These are phyloP conservation scores for Fremontodendron californicum DNA, from an alignment of 345 rosid species.

Conservation along the genomic window DNA sequence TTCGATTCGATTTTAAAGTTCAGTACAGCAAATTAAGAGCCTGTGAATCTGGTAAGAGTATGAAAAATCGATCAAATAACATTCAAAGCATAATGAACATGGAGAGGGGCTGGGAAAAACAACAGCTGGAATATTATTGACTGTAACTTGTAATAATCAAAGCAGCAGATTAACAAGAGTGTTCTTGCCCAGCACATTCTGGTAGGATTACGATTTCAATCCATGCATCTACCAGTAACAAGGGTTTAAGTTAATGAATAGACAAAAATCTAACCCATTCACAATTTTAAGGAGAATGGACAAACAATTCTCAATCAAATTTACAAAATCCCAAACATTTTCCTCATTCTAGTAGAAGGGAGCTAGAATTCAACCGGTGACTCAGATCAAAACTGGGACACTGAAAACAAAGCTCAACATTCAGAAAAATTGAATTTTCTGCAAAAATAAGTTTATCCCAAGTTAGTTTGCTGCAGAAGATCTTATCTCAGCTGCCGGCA, in stretches of 20 bases:
- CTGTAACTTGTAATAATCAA: neutral
- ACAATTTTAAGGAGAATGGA: neutral
- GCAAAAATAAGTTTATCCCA: neutral
- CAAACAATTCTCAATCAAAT: slow-evolving; percentile 1
- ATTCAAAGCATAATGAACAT: neutral
- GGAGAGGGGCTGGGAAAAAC: neutral
- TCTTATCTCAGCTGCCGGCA: slow-evolving; percentile 40
- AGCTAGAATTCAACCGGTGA: neutral
- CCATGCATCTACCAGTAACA: neutral
- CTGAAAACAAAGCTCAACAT: slow-evolving; percentile 9
- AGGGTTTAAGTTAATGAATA: neutral
- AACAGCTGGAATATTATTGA: neutral
- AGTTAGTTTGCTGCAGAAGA: neutral
- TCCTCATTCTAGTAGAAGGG: neutral
- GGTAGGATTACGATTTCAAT: neutral
- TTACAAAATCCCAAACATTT: neutral
- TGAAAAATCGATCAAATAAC: neutral
- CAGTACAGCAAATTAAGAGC: neutral
- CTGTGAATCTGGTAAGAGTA: neutral
- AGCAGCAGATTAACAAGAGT: neutral
- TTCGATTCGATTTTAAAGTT: neutral
- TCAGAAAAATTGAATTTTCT: neutral
- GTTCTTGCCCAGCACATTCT: neutral
- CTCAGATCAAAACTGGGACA: slow-evolving; percentile 4
- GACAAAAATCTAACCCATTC: neutral